Evolutionary conservation across 2,329 filamentous ascomycete species (phyloP).

Genomic region (Beauveria bassiana): DNA sequence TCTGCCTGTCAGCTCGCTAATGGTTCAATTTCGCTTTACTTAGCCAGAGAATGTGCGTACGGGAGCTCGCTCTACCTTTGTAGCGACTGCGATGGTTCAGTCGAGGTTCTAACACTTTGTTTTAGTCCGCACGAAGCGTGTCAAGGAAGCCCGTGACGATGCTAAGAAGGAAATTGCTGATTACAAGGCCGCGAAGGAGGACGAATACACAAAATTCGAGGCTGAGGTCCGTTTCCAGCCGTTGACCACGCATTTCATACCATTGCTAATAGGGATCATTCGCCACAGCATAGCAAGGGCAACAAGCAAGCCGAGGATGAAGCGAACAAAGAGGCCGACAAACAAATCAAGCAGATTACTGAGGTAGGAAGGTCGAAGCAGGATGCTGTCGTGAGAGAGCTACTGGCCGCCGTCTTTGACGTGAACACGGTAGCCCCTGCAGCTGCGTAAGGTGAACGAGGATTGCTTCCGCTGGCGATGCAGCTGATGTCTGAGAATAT

Average conservation of each 20-base stretch:
- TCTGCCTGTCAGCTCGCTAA: background rate
- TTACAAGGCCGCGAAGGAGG: conserved; percentile 82
- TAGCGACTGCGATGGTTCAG: too few relatives aligned
- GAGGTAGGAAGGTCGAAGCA: conserved; percentile 74
- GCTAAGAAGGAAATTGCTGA: conserved; percentile 97
- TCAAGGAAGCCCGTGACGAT: conserved; percentile 92
- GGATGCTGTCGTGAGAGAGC: conserved; percentile 69
- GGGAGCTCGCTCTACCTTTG: background rate
- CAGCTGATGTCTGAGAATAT: background rate
- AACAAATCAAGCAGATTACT: conserved; percentile 73
- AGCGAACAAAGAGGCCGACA: conserved; percentile 74
- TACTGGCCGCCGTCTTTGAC: conserved; percentile 78
- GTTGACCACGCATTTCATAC: background rate
- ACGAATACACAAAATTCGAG: conserved; percentile 93
- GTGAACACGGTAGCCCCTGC: conserved; percentile 59
- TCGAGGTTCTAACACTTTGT: background rate
- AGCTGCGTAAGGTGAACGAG: conserved; percentile 13
- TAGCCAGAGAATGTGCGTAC: conserved; percentile 79
- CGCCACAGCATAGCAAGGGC: conserved; percentile 75
- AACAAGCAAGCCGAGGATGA: conserved; percentile 72
- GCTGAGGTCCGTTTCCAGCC: conserved; percentile 42
- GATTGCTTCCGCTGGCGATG: background rate
- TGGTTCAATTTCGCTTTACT: conserved; percentile 6
- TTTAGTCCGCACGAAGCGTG: conserved; percentile 75
- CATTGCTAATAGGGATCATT: background rate